Conservation (phyloP, 148 eudicot species). For the Amaranthus palmeri region DNA sequence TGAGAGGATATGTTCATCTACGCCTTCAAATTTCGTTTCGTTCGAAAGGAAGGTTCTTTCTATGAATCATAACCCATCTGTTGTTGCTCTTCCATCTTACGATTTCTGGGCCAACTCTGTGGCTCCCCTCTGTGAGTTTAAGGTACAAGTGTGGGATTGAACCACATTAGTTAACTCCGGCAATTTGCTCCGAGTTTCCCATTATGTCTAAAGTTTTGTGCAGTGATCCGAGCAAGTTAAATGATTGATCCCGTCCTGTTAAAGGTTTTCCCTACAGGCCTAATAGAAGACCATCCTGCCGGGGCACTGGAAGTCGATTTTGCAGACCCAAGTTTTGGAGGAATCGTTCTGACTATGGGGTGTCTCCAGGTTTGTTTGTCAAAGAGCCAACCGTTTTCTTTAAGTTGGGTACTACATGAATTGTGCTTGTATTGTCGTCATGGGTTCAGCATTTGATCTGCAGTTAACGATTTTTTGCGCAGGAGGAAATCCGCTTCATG, state of each 20-base stretch:
- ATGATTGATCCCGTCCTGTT: constrained; percentile 4
- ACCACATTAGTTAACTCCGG: not conserved
- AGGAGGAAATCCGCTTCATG: constrained; percentile 96
- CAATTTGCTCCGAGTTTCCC: not conserved
- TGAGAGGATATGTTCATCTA: constrained; percentile 55
- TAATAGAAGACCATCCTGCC: constrained; percentile 66
- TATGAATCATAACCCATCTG: constrained; percentile 23
- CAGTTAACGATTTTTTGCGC: constrained; percentile 7
- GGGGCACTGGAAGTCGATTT: constrained; percentile 82
- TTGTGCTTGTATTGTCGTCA: no score
- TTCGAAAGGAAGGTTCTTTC: constrained; percentile 80
- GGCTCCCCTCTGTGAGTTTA: constrained; percentile 51
- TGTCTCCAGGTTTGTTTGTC: constrained; percentile 71
- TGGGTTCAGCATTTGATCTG: not conserved
- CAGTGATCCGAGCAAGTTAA: not conserved
- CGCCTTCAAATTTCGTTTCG: constrained; percentile 57
- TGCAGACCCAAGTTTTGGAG: constrained; percentile 74
- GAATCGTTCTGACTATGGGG: constrained; percentile 65
- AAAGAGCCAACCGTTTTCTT: not conserved
- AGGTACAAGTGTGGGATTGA: constrained; percentile 34
- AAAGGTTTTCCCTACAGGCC: constrained; percentile 54
- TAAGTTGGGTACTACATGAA: not conserved
- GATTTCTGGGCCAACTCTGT: constrained; percentile 57
- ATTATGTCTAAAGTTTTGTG: no score
- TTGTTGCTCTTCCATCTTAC: constrained; percentile 38